Evolutionary conservation across 495 filamentous ascomycete species (phyloP), one percentile per base, ranked within the genome.

Genomic region (Penicillium cosmopolitanum): DNA sequence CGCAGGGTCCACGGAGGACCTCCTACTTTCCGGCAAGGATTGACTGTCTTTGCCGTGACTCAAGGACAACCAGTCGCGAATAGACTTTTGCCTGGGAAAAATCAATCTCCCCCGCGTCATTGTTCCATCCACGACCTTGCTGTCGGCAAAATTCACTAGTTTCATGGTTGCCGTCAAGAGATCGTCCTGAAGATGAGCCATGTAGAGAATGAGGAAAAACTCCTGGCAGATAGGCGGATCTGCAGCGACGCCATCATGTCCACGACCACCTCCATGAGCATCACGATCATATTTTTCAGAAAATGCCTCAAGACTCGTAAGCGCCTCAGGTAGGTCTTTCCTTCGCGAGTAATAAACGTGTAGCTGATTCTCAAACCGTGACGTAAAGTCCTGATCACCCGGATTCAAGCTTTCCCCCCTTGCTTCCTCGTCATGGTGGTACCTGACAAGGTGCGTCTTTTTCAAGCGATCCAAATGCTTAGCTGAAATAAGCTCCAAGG

Each of bases 101-200:
- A 93, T 86, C 15, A 91, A 52, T 12, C 80, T 76, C 15, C 73
- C 84, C 19, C 75, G 83, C 38, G 80, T 74, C 80, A 90, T 85
- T 16, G 82, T 85, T 0, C 88, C 87, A 43, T 88, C 82, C 7
- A 55, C 55, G 19, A 69, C 43, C 42, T 70, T 74, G 18, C 63
- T 62, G 50, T 91, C 87, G 5, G 87, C 87, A 64, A 86, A 91
- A 7, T 80, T 71, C 11, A 87, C 82, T 6, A 93, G 74, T 13
- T 83, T 80, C 31, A 70, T 46, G 0, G 68, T 71, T 0, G 73
- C 66, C 13, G 67, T 67, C 10, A 74, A 51, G 4, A 77, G 53
- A 51, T 62, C 71, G 50, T 72, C 69, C 34, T 74, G 73, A 47
- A 76, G 53, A 60, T 76, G 73, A 3, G 66, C 59, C 69, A 74